Conservation (phyloP, 345 rosid species). For the Gossypium stocksii region DNA sequence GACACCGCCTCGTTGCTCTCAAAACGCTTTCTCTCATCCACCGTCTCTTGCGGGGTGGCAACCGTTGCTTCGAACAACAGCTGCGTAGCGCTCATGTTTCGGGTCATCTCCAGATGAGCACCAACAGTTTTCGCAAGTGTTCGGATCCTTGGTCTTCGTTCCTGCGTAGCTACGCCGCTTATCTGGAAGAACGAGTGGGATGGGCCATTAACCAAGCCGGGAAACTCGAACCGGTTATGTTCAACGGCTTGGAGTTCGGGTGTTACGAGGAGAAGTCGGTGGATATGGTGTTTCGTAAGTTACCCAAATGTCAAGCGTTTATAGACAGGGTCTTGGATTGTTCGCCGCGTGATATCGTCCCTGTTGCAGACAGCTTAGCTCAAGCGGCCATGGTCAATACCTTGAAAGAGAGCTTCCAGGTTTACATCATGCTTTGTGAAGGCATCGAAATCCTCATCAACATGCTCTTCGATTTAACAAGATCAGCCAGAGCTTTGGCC, state of each 20-base stretch:
- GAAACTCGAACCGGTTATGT: constrained; percentile 66
- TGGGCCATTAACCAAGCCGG: constrained; percentile 84
- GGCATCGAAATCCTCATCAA: constrained; percentile 46
- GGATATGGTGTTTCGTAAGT: constrained; percentile 50
- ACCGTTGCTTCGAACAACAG: constrained; percentile 59
- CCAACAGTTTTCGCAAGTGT: constrained; percentile 20
- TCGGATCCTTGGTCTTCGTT: constrained; percentile 27
- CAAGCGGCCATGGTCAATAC: constrained; percentile 59
- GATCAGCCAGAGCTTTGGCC: constrained; percentile 56
- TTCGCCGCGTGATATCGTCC: constrained; percentile 30
- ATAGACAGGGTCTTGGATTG: constrained; percentile 60
- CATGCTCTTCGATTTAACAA: constrained; percentile 61
- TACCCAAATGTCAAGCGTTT: constrained; percentile 64
- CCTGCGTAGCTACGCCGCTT: constrained; percentile 56
- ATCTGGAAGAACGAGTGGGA: constrained; percentile 71
- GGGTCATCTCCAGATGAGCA: constrained; percentile 68
- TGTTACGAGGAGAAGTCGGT: constrained; percentile 47
- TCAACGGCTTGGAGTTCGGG: constrained; percentile 36
- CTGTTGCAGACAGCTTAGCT: constrained; percentile 34
- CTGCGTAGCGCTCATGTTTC: constrained; percentile 50
- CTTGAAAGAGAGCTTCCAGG: constrained; percentile 87
- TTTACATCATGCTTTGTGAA: constrained; percentile 47
- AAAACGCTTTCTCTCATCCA: constrained; percentile 73
- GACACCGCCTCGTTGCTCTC: constrained; percentile 62
- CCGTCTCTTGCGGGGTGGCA: constrained; percentile 85